Base-by-base conservation (phyloP, 1,284 basidiomycete species). In the Mrakiaceae sp. region DNA sequence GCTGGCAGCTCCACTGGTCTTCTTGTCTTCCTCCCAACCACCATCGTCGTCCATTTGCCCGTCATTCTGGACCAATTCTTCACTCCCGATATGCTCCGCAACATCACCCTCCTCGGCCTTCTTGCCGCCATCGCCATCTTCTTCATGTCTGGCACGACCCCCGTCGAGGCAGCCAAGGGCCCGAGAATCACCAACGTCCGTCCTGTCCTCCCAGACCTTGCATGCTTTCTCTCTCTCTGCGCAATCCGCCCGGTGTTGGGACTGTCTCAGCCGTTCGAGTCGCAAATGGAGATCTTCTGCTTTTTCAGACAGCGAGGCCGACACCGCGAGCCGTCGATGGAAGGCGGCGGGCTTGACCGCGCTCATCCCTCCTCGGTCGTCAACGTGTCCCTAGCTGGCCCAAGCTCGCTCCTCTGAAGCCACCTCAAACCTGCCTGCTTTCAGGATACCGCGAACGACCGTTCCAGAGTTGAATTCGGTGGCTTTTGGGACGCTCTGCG, bases 121-220 rank as follows among this genome's bases (percentile, higher is more conserved):
- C 60, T 42, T 5, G 51, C 59, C 42, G 39, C 62, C 12, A 49
- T 53, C 5, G 61, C 64, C 8, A 40, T 69, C 66, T 63, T 64
- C 57, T 70, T 75, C 68, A 69, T 72, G 64, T 67, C 70, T 43
- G 66, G 66, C 9, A 6, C 3, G 8, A 40, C 55, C 5, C 63
- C 69, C 39, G 73, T 70, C 7, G 70, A 75, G 58, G 75, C 76
- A 5, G 69, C 73, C 64, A 77, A 77, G 68, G 75, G 76, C 14
- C 92, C 92, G 14, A 85, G 82, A 78, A 86, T 96, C 72, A 94
- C 92, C 60, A 79, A 89, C 83, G 73, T 48, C 43, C 40, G 1
- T 11, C 27, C 12, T 49, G 14, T 12, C 16, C 47, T 12, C 16
- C 7, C 46, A 6, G 3, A 10, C 40, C 46, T 4, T 4, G 7